Evolutionary conservation across 495 filamentous ascomycete species (phyloP), one percentile per base, ranked within the genome.

Genomic region (Friedmanniomyces simplex): DNA sequence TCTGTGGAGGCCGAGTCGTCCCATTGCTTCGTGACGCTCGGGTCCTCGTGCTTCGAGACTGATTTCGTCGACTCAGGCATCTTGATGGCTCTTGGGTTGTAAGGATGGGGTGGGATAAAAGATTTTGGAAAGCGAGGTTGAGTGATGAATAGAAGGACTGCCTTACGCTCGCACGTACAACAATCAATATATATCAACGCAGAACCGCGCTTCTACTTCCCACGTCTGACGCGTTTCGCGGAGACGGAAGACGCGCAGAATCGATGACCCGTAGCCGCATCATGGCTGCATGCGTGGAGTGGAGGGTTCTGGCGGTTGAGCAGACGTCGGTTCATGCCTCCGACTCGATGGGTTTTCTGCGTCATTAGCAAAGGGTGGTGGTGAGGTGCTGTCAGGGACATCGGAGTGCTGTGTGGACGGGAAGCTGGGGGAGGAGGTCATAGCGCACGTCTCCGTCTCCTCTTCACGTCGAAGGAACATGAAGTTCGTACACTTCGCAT

Each of bases 11-110:
- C 50, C 32, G 49, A 13, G 48, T 52, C 48, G 28, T 61, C 58
- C 22, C 24, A 61, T 28, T 61, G 58, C 54, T 61, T 61, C 2
- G 30, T 48, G 46, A 61, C 58, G 13, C 30, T 28, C 5, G 58
- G 58, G 41, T 61, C 58, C 16, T 41, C 12, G 28, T 26, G 28
- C 52, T 54, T 57, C 12, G 48, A 8, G 25, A 61, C 45, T 53
- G 55, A 7, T n/a, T 41, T 43, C n/a, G 24, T 56, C 18, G 56
- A 37, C 36, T 12, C 13, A 36, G 22, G 39, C 39, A 43, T 52
- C 12, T 8, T 42, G 24, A 48, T 43, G 24, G 45, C 32, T 47
- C 4, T 16, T 20, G 45, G 54, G 54, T 14, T 32, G 28, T 3
- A 42, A 14, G 51, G 11, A 13, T 8, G 41, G 14, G 37, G 6